Percentiles rank a stretch among this genome's conserved stretches.
These are phyloP conservation scores for Punctularia strigosozonata DNA, from an alignment of 768 basidiomycete species.

Conservation along the genomic window DNA sequence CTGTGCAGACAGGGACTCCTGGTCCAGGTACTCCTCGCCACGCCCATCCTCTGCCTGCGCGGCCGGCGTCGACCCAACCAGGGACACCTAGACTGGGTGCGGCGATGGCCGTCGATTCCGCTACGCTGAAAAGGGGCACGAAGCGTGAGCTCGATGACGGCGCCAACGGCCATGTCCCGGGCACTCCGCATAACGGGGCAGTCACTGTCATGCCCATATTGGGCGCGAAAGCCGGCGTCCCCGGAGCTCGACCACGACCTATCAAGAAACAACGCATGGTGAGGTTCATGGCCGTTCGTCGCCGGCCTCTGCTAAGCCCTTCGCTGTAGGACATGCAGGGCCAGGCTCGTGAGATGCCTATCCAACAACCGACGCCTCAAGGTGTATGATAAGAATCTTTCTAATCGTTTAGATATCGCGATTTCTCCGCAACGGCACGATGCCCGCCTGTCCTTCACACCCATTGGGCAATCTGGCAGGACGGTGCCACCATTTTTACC, in stretches of 20 bases:
- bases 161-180: constrained; percentile 10
- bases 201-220: constrained; percentile 18
- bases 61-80: constrained; percentile 4
- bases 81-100: too few relatives aligned
- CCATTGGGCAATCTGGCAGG: too few relatives aligned
- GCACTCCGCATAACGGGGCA: constrained; percentile 9
- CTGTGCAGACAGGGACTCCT: constrained; percentile 11
- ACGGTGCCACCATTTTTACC: too few relatives aligned
- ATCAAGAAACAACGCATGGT: constrained; percentile 72
- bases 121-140: constrained; percentile 22
- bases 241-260: constrained; percentile 51
- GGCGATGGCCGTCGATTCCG: too few relatives aligned
- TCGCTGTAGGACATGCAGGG: constrained; percentile 44
- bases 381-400: too few relatives aligned
- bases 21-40: constrained; percentile 6
- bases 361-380: constrained; percentile 62
- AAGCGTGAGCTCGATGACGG: constrained; percentile 21
- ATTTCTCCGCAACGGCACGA: too few relatives aligned
- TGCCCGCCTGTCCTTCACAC: too few relatives aligned
- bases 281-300: constrained; percentile 11
- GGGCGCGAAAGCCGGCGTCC: constrained; percentile 45
- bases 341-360: constrained; percentile 48
- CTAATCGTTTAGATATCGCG: too few relatives aligned
- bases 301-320: not conserved
- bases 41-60: constrained; percentile 1